Conservation (phyloP, 306 rosid species). For the Acacia acuminata region DNA sequence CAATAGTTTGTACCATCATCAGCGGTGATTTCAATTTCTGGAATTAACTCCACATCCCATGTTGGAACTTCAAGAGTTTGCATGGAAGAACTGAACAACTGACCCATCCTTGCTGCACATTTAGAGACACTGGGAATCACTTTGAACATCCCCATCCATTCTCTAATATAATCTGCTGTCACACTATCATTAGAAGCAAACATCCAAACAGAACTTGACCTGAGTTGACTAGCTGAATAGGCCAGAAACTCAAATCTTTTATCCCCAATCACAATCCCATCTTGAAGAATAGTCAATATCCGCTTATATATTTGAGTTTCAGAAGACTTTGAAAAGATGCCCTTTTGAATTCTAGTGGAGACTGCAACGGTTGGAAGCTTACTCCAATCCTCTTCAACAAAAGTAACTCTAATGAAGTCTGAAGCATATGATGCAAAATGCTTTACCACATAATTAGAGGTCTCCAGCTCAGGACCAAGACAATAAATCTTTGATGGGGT, state of each 20-base stretch:
- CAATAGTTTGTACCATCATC: slow-evolving; percentile 79
- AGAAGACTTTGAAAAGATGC: slow-evolving; percentile 62
- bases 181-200: slow-evolving; percentile 86
- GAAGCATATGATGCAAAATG: slow-evolving; percentile 71
- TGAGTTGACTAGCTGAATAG: slow-evolving; percentile 95
- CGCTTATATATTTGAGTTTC: slow-evolving; percentile 68
- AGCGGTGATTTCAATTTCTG: slow-evolving; percentile 65
- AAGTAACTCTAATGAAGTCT: slow-evolving; percentile 84
- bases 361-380: slow-evolving; percentile 76
- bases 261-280: slow-evolving; percentile 80
- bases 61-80: slow-evolving; percentile 69
- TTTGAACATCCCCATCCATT: slow-evolving; percentile 96
- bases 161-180: slow-evolving; percentile 80
- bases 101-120: slow-evolving; percentile 99
- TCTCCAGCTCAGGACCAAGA: slow-evolving; percentile 94
- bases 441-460: slow-evolving; percentile 85
- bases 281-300: slow-evolving; percentile 70
- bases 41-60: slow-evolving; percentile 81
- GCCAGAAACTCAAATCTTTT: slow-evolving; percentile 91
- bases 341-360: slow-evolving; percentile 54
- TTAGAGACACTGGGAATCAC: slow-evolving; percentile 83
- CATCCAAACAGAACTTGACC: slow-evolving; percentile 90
- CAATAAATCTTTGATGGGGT: slow-evolving; percentile 87
- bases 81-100: slow-evolving; percentile 82
- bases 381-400: slow-evolving; percentile 94